Percentiles rank a stretch among this genome's conserved stretches.
phyloP scores from a whole-genome alignment of 768 basidiomycete species.

The Termitomyces sp. region DNA sequence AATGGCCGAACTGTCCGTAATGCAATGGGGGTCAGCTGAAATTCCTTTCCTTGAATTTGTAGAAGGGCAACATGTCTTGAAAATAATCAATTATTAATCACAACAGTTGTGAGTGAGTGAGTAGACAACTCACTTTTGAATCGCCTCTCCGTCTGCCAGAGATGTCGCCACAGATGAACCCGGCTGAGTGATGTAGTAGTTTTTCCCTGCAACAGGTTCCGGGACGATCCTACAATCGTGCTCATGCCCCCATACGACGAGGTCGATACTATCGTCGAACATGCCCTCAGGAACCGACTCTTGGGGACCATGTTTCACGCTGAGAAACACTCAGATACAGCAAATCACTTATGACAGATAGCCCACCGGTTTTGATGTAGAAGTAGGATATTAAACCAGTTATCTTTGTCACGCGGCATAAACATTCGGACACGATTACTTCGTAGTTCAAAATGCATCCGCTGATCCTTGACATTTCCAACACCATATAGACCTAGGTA shows the following conservation, averaged over 20 bases:
- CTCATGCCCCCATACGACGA: slow-evolving; percentile 98
- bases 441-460: slow-evolving; percentile 94
- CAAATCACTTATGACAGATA: neutral
- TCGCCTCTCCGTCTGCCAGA: slow-evolving; percentile 86
- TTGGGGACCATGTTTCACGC: slow-evolving; percentile 92
- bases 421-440: slow-evolving; percentile 95
- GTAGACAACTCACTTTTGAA: slow-evolving; percentile 65
- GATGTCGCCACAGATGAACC: slow-evolving; percentile 95
- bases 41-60: slow-evolving; percentile 83
- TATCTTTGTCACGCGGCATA: slow-evolving; percentile 84
- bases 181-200: slow-evolving; percentile 90
- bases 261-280: slow-evolving; percentile 92
- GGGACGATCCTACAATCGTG: slow-evolving; percentile 94
- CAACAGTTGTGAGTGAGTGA: neutral
- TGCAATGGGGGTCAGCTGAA: slow-evolving; percentile 78
- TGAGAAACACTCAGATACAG: slow-evolving; percentile 21
- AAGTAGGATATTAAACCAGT: slow-evolving; percentile 93
- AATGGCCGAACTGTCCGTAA: slow-evolving; percentile 93
- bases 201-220: slow-evolving; percentile 86
- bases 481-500: slow-evolving; percentile 91
- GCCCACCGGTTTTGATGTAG: slow-evolving; percentile 93
- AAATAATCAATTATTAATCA: neutral
- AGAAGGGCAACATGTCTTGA: slow-evolving; percentile 86
- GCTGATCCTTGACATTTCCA: slow-evolving; percentile 92
- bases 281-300: slow-evolving; percentile 93